phyloP scores from a whole-genome alignment of 371 early-diverging fungal genomes.

The Dichotomocladium elegans region DNA sequence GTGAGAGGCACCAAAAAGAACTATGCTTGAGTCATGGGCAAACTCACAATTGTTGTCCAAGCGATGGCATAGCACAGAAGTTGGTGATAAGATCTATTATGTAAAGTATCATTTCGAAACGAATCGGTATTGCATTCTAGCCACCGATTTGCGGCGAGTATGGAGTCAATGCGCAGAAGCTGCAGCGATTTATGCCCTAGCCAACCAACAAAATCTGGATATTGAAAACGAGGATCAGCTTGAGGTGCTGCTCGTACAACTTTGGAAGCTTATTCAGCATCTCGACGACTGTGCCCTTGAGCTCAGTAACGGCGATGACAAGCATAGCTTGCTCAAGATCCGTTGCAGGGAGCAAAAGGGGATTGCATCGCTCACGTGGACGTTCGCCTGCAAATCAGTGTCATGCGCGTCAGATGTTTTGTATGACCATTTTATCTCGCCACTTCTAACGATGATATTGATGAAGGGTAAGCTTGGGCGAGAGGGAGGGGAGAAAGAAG shows the following conservation, averaged over 20 bases:
- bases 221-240: conserved; percentile 9
- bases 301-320: background rate
- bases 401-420: conserved; percentile 2
- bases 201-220: background rate
- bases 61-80: background rate
- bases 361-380: conserved; percentile 8
- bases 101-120: conserved; percentile 9
- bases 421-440: conserved; percentile 12
- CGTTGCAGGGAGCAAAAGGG: background rate
- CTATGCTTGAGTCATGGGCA: background rate
- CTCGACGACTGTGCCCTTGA: background rate
- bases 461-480: background rate
- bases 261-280: background rate
- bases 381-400: conserved; percentile 3
- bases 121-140: conserved; percentile 8
- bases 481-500: no score
- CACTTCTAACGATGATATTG: conserved; percentile 2
- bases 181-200: background rate
- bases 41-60: conserved; percentile 1
- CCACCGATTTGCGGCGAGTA: conserved; percentile 15
- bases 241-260: background rate
- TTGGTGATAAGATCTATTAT: conserved; percentile 3
- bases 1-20: no score
- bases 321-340: background rate
- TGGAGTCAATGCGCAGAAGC: conserved; percentile 13